Evolutionary conservation across 768 basidiomycete species (phyloP).

Genomic region (Fomitopsis pulvina): DNA sequence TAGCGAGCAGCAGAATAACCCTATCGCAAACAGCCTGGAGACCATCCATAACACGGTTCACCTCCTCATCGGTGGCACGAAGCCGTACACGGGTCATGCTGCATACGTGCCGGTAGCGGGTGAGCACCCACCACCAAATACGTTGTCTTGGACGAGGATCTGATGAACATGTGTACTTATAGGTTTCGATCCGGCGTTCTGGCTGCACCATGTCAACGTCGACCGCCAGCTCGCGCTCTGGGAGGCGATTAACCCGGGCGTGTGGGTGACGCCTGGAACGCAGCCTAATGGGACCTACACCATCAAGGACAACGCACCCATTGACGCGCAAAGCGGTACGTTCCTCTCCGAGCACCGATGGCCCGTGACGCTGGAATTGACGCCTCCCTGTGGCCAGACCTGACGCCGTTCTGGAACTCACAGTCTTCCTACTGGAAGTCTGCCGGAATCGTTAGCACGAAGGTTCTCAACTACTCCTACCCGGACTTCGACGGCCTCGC

Average conservation of each 20-base stretch:
- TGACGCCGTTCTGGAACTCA: slow-evolving; percentile 42
- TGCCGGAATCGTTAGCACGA: slow-evolving; percentile 19
- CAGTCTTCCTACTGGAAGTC: slow-evolving; percentile 35
- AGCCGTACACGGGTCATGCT: slow-evolving; percentile 41
- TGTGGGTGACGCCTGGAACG: slow-evolving; percentile 27
- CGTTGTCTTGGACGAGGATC: neutral
- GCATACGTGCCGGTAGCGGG: slow-evolving; percentile 34
- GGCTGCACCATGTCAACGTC: slow-evolving; percentile 46
- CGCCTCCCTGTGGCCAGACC: slow-evolving; percentile 20
- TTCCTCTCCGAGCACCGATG: neutral
- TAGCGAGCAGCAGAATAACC: slow-evolving; percentile 28
- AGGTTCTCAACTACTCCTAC: slow-evolving; percentile 38
- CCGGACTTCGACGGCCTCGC: slow-evolving; percentile 42
- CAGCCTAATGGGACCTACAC: slow-evolving; percentile 10
- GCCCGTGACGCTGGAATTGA: neutral
- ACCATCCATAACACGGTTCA: slow-evolving; percentile 44
- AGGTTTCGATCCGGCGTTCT: slow-evolving; percentile 51
- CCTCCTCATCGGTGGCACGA: slow-evolving; percentile 15
- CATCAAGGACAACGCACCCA: slow-evolving; percentile 8
- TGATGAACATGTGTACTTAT: neutral
- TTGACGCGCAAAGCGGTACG: slow-evolving; percentile 8
- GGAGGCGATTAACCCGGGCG: slow-evolving; percentile 37
- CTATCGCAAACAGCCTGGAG: slow-evolving; percentile 40
- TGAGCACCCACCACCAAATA: too few relatives aligned
- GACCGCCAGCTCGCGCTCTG: slow-evolving; percentile 48